phyloP scores from a whole-genome alignment of 2,329 filamentous ascomycete genomes.

The Didymella segeticola region DNA sequence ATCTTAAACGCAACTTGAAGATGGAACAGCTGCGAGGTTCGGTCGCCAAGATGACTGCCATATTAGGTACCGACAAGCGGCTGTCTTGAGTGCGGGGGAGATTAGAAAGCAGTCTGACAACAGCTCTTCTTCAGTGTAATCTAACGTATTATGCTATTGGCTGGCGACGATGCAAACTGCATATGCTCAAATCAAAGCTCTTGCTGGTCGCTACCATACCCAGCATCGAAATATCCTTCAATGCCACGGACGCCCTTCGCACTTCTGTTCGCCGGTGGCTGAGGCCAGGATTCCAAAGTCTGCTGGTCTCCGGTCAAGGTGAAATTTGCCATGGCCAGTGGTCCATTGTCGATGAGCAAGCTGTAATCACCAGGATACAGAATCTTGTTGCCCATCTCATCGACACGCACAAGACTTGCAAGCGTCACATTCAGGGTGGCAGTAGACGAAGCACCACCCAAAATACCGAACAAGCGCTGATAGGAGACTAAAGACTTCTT shows the following conservation, averaged over 20 bases:
- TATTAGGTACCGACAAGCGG: too few species aligned
- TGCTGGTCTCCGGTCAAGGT: slow-evolving; percentile 30
- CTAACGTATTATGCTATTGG: too few species aligned
- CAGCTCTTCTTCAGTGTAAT: too few species aligned
- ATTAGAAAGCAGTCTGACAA: too few species aligned
- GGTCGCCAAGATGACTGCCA: too few species aligned
- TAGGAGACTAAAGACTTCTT: slow-evolving; percentile 62
- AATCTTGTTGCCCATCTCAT: slow-evolving; percentile 59
- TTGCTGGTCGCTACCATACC: slow-evolving; percentile 27
- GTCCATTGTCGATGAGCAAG: slow-evolving; percentile 31
- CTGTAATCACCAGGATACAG: slow-evolving; percentile 62
- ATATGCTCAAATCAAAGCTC: slow-evolving; percentile 1
- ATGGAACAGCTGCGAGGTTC: too few species aligned
- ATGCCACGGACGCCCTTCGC: slow-evolving; percentile 25
- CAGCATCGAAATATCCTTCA: slow-evolving; percentile 31
- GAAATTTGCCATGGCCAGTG: slow-evolving; percentile 27
- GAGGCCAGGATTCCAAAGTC: slow-evolving; percentile 39
- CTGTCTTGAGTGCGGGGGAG: too few species aligned
- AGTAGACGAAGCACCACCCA: slow-evolving; percentile 42
- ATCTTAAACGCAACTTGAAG: too few species aligned
- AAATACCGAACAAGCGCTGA: slow-evolving; percentile 52
- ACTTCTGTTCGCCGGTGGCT: slow-evolving; percentile 31
- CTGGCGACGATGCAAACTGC: too few species aligned
- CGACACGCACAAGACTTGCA: slow-evolving; percentile 58
- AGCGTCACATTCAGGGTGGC: slow-evolving; percentile 56